Evolutionary conservation across 2,329 filamentous ascomycete species (phyloP).

Genomic region (Bipolaris victoriae): DNA sequence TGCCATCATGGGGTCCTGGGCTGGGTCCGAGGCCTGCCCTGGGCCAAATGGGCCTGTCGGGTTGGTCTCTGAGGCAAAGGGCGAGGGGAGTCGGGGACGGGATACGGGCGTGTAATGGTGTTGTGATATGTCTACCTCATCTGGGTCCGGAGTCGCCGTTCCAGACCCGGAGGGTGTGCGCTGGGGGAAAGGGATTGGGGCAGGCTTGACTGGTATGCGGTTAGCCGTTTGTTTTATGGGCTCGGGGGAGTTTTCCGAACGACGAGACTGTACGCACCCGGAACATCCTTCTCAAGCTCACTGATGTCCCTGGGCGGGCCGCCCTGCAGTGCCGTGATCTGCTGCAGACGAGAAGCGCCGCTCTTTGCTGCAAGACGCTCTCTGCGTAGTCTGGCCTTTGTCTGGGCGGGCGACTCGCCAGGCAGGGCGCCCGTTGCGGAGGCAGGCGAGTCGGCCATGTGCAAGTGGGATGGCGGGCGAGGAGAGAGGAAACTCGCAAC

Average conservation of each 20-base stretch:
- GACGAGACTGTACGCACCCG: conserved; percentile 37
- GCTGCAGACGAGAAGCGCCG: conserved; percentile 72
- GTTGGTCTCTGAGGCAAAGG: conserved; percentile 41
- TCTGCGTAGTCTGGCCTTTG: conserved; percentile 75
- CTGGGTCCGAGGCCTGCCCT: conserved; percentile 27
- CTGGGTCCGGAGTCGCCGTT: conserved; percentile 62
- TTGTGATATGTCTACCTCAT: conserved; percentile 79
- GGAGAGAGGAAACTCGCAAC: not conserved
- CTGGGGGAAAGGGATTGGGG: conserved; percentile 24
- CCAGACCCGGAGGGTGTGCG: conserved; percentile 28
- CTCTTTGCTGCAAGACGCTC: conserved; percentile 80
- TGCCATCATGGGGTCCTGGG: conserved; percentile 65
- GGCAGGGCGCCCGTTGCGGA: conserved; percentile 24
- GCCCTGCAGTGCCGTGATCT: conserved; percentile 72
- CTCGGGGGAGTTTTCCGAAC: not conserved
- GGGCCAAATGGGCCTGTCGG: conserved; percentile 26
- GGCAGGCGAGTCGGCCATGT: conserved; percentile 37
- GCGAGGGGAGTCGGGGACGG: conserved; percentile 50
- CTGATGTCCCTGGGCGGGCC: conserved; percentile 52
- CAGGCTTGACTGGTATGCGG: conserved; percentile 30
- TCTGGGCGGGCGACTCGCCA: conserved; percentile 52
- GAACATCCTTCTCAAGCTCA: conserved; percentile 44
- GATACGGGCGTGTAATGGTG: conserved; percentile 68
- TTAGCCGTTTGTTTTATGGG: conserved; percentile 25
- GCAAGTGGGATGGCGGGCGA: not conserved